Evolutionary conservation across 1,284 basidiomycete species (phyloP).

Genomic region (Cryptococcus jaspeensis): DNA sequence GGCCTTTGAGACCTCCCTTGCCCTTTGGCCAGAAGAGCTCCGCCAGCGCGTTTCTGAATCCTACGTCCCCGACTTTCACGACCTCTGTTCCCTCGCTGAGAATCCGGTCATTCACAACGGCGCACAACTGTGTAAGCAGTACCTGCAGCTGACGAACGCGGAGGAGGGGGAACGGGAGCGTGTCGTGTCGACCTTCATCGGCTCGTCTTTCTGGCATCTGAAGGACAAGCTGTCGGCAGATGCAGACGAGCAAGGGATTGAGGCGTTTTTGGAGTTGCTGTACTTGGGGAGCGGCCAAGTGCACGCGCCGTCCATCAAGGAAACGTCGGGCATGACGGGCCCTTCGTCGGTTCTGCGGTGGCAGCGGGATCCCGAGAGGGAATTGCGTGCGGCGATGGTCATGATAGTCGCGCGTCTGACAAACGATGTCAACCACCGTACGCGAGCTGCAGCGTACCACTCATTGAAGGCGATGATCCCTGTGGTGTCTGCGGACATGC

Average conservation of each 20-base stretch:
- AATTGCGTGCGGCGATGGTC: conserved; percentile 15
- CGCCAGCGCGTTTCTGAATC: conserved; percentile 3
- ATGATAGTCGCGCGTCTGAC: conserved; percentile 18
- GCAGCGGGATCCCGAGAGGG: conserved; percentile 5
- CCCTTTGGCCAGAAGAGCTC: conserved; percentile 31
- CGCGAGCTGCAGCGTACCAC: conserved; percentile 21
- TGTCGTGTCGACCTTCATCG: conserved; percentile 16
- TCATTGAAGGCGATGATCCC: conserved; percentile 22
- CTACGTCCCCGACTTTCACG: conserved; percentile 7
- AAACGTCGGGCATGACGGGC: conserved; percentile 17
- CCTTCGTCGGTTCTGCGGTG: background rate
- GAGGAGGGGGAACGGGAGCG: background rate
- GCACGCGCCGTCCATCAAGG: conserved; percentile 52
- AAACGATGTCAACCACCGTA: conserved; percentile 14
- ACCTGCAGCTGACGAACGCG: conserved; percentile 5
- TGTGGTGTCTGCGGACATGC: conserved; percentile 7
- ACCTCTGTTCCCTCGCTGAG: conserved; percentile 8
- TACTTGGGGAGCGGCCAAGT: conserved; percentile 42
- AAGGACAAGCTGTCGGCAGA: conserved; percentile 67
- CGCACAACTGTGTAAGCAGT: conserved; percentile 18
- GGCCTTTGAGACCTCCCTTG: conserved; percentile 22
- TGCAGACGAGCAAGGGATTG: conserved; percentile 63
- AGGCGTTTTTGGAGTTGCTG: conserved; percentile 72
- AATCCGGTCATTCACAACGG: conserved; percentile 1
- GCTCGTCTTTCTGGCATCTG: conserved; percentile 72